phyloP scores from a whole-genome alignment of 2,329 filamentous ascomycete genomes.

The Cyclaneusma minus region DNA sequence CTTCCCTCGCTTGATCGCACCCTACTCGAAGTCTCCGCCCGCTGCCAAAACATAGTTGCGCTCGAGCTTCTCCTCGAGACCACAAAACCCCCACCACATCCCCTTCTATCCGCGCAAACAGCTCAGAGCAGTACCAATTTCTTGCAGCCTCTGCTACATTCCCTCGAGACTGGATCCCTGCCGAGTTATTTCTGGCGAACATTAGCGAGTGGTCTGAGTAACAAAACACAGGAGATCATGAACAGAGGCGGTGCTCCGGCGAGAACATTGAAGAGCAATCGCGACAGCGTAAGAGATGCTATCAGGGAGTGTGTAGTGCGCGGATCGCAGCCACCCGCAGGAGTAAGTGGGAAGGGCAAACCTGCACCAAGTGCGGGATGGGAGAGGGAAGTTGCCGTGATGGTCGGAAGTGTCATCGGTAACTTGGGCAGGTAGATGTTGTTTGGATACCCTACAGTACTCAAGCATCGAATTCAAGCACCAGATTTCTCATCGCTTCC shows the following conservation, averaged over 20 bases:
- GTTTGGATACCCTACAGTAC: too few relatives aligned
- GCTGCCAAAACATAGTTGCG: constrained; percentile 85
- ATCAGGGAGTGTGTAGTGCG: constrained; percentile 71
- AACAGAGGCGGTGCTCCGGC: constrained; percentile 71
- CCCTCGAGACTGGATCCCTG: constrained; percentile 77
- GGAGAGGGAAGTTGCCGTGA: constrained; percentile 88
- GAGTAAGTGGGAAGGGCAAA: constrained; percentile 25
- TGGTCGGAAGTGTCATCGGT: constrained; percentile 68
- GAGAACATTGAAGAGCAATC: constrained; percentile 63
- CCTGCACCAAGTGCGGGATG: too few relatives aligned
- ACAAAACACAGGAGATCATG: constrained; percentile 72
- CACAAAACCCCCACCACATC: constrained; percentile 52
- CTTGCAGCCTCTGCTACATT: constrained; percentile 54
- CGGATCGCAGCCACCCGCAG: constrained; percentile 54
- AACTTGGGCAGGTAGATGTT: constrained; percentile 17
- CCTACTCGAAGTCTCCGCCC: constrained; percentile 62
- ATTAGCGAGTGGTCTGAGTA: constrained; percentile 61
- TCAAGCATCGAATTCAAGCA: too few relatives aligned
- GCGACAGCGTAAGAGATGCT: constrained; percentile 57
- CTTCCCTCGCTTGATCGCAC: constrained; percentile 72
- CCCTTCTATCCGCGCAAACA: constrained; percentile 33
- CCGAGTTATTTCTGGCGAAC: constrained; percentile 90
- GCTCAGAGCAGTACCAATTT: constrained; percentile 30
- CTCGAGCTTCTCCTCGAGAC: constrained; percentile 62
- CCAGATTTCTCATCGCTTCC: too few relatives aligned